Conservation (phyloP, 2,329 filamentous ascomycete species). For the Aureobasidium zeae region DNA sequence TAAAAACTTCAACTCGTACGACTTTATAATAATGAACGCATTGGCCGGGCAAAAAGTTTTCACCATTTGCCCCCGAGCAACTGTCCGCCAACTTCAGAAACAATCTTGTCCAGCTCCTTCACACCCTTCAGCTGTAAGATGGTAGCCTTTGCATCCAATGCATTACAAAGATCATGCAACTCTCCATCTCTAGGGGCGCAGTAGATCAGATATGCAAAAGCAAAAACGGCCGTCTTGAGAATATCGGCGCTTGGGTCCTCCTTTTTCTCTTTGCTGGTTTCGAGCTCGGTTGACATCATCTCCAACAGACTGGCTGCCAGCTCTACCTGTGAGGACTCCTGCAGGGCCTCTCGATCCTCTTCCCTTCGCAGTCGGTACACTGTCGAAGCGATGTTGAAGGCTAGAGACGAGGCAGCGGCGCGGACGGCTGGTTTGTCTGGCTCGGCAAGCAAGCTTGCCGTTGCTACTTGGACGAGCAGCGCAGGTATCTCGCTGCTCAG, state of each 20-base stretch:
- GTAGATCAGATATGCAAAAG: slow-evolving; percentile 68
- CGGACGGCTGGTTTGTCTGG: slow-evolving; percentile 63
- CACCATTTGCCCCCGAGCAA: slow-evolving; percentile 12
- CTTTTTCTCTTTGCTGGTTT: slow-evolving; percentile 43
- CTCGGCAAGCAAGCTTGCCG: slow-evolving; percentile 65
- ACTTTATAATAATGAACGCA: too few species aligned
- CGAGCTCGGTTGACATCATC: slow-evolving; percentile 36
- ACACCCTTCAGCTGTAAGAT: slow-evolving; percentile 39
- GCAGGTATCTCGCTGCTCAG: slow-evolving; percentile 36
- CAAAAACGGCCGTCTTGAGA: slow-evolving; percentile 65
- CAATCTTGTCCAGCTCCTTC: slow-evolving; percentile 28
- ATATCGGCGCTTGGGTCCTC: slow-evolving; percentile 46
- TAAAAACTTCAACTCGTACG: too few species aligned
- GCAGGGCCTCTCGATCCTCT: slow-evolving; percentile 48
- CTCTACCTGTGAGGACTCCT: slow-evolving; percentile 67
- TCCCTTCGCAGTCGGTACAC: slow-evolving; percentile 58
- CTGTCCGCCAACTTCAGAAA: slow-evolving; percentile 23
- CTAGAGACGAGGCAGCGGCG: slow-evolving; percentile 70
- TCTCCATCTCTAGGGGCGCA: slow-evolving; percentile 61
- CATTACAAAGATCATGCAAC: slow-evolving; percentile 67
- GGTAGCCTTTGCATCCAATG: slow-evolving; percentile 62
- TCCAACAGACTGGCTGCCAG: slow-evolving; percentile 73
- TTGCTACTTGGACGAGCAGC: slow-evolving; percentile 59
- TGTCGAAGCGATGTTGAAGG: slow-evolving; percentile 69
- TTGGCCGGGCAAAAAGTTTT: too few species aligned